Evolutionary conservation across 2,329 filamentous ascomycete genomes (phyloP).

Genomic region (Verticillium nubilum): DNA sequence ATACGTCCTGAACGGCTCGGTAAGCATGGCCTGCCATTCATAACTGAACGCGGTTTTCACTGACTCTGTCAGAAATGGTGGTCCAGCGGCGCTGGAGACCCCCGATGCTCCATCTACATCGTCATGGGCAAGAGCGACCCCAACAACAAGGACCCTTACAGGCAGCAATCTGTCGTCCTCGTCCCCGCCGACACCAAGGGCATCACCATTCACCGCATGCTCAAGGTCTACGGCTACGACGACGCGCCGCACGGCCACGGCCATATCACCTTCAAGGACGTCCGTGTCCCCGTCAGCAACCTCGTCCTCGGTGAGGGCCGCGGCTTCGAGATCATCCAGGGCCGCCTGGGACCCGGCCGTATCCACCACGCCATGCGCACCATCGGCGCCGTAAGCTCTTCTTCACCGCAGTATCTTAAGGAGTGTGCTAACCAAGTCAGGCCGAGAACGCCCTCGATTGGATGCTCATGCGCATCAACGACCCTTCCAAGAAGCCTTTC

Average conservation of each 20-base stretch:
- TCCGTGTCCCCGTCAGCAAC: conserved; percentile 77
- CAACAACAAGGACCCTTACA: conserved; percentile 70
- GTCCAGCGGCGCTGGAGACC: conserved; percentile 93
- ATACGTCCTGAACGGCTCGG: conserved; percentile 84
- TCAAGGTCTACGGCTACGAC: conserved; percentile 91
- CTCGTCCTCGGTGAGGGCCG: conserved; percentile 90
- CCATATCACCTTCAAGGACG: conserved; percentile 83
- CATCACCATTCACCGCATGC: conserved; percentile 89
- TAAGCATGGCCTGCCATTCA: too few relatives aligned
- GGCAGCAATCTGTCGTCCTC: conserved; percentile 88
- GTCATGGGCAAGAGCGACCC: conserved; percentile 93
- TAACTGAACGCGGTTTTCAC: too few relatives aligned
- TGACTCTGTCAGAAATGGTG: conserved; percentile 77
- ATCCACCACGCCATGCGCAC: conserved; percentile 98
- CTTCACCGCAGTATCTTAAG: too few relatives aligned
- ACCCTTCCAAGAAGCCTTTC: conserved; percentile 85
- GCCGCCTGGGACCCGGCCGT: conserved; percentile 87
- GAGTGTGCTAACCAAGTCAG: conserved; percentile 21
- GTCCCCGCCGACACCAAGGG: conserved; percentile 78
- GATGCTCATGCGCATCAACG: conserved; percentile 92
- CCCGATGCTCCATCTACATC: conserved; percentile 86
- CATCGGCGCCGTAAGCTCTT: conserved; percentile 66
- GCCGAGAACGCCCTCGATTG: conserved; percentile 89
- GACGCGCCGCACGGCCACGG: conserved; percentile 98
- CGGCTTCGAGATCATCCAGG: conserved; percentile 98